These are phyloP conservation scores for Naganishia antarctica DNA, from an alignment of 768 basidiomycete genomes.

Conservation along the genomic window DNA sequence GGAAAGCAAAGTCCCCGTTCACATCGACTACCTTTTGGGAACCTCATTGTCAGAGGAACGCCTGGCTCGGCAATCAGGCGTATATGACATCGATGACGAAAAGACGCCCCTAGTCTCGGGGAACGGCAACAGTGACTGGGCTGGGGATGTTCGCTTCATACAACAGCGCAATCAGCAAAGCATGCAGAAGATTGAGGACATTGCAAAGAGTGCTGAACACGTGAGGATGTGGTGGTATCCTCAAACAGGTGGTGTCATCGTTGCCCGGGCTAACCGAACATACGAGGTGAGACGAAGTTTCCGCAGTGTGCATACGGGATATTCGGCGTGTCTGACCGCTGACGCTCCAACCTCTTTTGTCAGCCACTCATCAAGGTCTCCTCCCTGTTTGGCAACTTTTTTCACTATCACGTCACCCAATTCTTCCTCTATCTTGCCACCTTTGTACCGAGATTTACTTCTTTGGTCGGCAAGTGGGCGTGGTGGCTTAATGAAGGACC, in stretches of 20 bases:
- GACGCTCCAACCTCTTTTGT: too few relatives aligned
- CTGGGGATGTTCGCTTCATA: not conserved
- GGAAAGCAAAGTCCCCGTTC: conserved; percentile 62
- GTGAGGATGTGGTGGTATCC: conserved; percentile 97
- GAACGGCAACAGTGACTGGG: not conserved
- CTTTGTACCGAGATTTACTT: conserved; percentile 61
- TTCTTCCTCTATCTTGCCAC: conserved; percentile 73
- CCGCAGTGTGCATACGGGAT: too few relatives aligned
- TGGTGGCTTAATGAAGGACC: conserved; percentile 61
- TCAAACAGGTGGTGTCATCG: conserved; percentile 64
- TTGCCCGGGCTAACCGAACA: conserved; percentile 71
- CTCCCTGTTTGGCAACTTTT: conserved; percentile 49
- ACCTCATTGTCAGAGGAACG: conserved; percentile 54
- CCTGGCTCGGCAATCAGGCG: not conserved
- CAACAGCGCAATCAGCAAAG: conserved; percentile 2
- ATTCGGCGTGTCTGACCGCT: too few relatives aligned
- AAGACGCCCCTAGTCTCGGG: conserved; percentile 5
- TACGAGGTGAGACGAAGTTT: conserved; percentile 66
- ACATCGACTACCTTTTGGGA: conserved; percentile 53
- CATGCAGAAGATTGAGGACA: conserved; percentile 38
- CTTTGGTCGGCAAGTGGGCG: conserved; percentile 54
- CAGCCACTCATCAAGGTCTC: conserved; percentile 33
- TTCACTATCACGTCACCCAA: conserved; percentile 78
- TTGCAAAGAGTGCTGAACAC: conserved; percentile 65
- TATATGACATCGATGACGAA: not conserved